Base-by-base conservation (phyloP, 2,329 filamentous ascomycete genomes). In the Pyrenochaeta sp. region DNA sequence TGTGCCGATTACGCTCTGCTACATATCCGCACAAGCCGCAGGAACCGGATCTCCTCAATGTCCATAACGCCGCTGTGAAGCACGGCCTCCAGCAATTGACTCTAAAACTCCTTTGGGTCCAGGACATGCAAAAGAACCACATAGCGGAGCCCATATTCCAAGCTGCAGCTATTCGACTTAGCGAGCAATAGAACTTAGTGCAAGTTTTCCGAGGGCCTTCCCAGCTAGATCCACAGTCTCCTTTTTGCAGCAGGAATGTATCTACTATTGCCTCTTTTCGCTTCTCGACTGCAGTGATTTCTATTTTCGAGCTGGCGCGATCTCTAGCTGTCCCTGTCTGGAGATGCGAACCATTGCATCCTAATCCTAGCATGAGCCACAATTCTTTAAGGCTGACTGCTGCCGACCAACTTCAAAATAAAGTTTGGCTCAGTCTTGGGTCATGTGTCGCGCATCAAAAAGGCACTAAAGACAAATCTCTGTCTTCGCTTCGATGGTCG, bases 391-490 rank as follows among this genome's bases (percentile, higher is more conserved):
- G 23, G 23, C 23, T 48, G 41, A 47, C 21, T 52, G 51, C 50
- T 60, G 47, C 56, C 27, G 49, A 50, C 30, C 33, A 30, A 42
- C 43, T 29, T 31, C 37, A 29, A 40, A 35, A 53, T 55, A 55
- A 49, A 48, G 56, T 63, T 61, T 55, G 27, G 51, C 18, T 58
- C 39, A 45, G 47, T 42, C 42, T 40, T 45, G 54, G 54, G 61
- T 59, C 59, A 58, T 64, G 64, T 60, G 58, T 63, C 56, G 56
- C 60, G 63, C 58, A 61, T 64, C 35, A 41, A 47, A 45, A 39
- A 39, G 41, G 44, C 49, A 55, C 60, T 57, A 60, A 45, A 35
- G 32, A 40, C 10, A 36, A 49, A 7, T 43, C 44, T 14, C 56
- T 54, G 36, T 50, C 48, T 50, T 63, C 48, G 58, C 56, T 61